Base-by-base conservation (phyloP, 352 stramenopile species). In the Pythium vanterpoolii region DNA sequence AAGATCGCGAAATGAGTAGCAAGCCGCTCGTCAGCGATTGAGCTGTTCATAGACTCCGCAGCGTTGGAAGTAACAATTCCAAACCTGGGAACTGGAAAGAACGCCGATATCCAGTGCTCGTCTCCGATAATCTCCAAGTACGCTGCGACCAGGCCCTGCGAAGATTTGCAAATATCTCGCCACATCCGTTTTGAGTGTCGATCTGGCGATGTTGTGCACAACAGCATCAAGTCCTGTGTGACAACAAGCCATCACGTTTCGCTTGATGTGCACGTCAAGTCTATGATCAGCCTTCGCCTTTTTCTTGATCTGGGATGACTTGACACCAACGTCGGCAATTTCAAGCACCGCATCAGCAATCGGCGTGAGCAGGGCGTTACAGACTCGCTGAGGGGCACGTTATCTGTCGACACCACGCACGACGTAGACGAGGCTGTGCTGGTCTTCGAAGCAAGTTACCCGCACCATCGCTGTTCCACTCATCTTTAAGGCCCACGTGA, bases 351-450 rank as follows among this genome's bases (percentile, higher is more conserved):
- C 23, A 14, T 58, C 50, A n/a, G 50, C 50, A 30, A 58, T 58
- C 4, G 50, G 50, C 11, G 34, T 38, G 23, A 57, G 50, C 26
- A 57, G 27, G 4, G 36, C 24, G 0, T 36, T 26, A 38, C 38
- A 38, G 16, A 58, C 24, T 42, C 50, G 36, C n/a, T 58, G 38
- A 16, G 50, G 50, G 4, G 26, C 50, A 39, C 50, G 50, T 48
- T 47, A 1, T 39, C 34, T 14, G 24, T 57, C 50, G 24, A 64
- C 54, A 74, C 79, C 30, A 64, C 47, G 43, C 68, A 72, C 34
- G 75, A 78, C 3, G 39, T 72, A 45, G 34, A 69, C 62, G 2
- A 51, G 58, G 49, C 71, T 62, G 31, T 68, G 60, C 27, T 56
- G 30, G n/a, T 53, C 46, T 14, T 19, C 27, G 46, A 53, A 42